These are phyloP conservation scores for Fusarium sp. DNA, from an alignment of 2,329 filamentous ascomycete species.

Conservation along the genomic window DNA sequence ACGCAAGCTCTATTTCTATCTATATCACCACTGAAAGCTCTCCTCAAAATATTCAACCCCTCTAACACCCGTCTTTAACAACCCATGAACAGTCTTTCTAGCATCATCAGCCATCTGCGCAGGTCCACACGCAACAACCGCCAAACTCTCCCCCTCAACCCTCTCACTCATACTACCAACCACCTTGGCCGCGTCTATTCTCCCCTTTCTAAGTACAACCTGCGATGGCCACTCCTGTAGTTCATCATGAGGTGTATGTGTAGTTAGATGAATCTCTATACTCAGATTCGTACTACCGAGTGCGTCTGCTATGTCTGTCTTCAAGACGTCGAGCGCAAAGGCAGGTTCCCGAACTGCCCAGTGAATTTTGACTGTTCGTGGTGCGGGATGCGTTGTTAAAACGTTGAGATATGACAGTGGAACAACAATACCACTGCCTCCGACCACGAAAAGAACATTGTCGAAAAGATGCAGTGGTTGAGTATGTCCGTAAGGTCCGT, in stretches of 20 bases:
- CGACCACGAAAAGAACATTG: conserved; percentile 57
- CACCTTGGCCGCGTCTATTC: conserved; percentile 51
- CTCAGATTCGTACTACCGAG: conserved; percentile 47
- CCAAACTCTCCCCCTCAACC: conserved; percentile 46
- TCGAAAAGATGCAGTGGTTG: conserved; percentile 53
- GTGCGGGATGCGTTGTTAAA: conserved; percentile 38
- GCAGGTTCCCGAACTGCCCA: conserved; percentile 58
- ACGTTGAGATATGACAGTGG: conserved; percentile 53
- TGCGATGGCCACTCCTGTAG: conserved; percentile 25
- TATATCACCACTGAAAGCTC: conserved; percentile 55
- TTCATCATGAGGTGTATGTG: conserved; percentile 18
- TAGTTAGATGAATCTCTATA: conserved; percentile 54
- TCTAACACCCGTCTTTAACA: conserved; percentile 43
- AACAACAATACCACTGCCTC: conserved; percentile 59
- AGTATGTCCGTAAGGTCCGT: conserved; percentile 59
- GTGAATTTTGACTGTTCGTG: conserved; percentile 50
- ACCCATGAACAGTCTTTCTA: conserved; percentile 50
- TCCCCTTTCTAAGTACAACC: conserved; percentile 37
- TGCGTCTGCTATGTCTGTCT: conserved; percentile 48
- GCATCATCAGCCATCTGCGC: conserved; percentile 58
- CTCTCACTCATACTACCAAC: conserved; percentile 46
- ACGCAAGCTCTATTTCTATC: background rate
- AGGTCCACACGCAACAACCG: conserved; percentile 59
- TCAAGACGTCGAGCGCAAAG: conserved; percentile 52
- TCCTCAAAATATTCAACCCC: conserved; percentile 57